Evolutionary conservation across 2,329 filamentous ascomycete genomes (phyloP).

Genomic region (Beauveria sp.): DNA sequence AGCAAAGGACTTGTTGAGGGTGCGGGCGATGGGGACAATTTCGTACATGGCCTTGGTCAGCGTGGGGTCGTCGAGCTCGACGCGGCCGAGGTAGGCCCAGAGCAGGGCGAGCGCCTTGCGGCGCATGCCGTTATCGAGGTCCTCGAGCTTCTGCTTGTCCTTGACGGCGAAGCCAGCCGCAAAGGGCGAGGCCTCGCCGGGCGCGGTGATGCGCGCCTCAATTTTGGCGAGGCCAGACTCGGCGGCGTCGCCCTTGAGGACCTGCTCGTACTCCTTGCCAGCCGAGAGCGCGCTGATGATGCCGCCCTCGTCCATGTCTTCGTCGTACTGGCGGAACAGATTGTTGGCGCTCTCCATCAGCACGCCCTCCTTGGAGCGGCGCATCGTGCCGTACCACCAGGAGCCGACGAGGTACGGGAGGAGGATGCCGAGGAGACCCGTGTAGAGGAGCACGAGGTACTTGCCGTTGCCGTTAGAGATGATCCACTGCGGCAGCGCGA

Average conservation of each 20-base stretch:
- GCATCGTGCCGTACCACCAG: slow-evolving; percentile 98
- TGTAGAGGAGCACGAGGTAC: slow-evolving; percentile 88
- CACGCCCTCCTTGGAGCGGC: slow-evolving; percentile 86
- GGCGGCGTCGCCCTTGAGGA: slow-evolving; percentile 69
- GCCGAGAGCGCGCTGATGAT: slow-evolving; percentile 75
- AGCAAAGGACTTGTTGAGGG: slow-evolving; percentile 77
- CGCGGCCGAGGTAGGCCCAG: slow-evolving; percentile 89
- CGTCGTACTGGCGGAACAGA: slow-evolving; percentile 87
- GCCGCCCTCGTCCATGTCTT: slow-evolving; percentile 70
- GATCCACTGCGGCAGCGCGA: slow-evolving; percentile 88
- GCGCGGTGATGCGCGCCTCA: slow-evolving; percentile 69
- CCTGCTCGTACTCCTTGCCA: slow-evolving; percentile 75
- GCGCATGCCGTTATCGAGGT: slow-evolving; percentile 70
- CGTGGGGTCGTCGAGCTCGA: slow-evolving; percentile 71
- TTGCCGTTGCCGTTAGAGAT: slow-evolving; percentile 91
- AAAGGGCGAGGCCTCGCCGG: slow-evolving; percentile 43
- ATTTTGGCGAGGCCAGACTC: slow-evolving; percentile 76
- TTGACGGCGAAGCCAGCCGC: slow-evolving; percentile 57
- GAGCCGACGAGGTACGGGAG: slow-evolving; percentile 89
- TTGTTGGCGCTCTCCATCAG: slow-evolving; percentile 90
- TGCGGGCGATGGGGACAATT: slow-evolving; percentile 77
- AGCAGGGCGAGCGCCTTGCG: slow-evolving; percentile 83
- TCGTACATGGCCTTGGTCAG: slow-evolving; percentile 84
- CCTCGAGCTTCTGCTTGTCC: slow-evolving; percentile 68
- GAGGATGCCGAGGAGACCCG: slow-evolving; percentile 76